These are phyloP conservation scores for Wickerhamiella pararugosa DNA, from an alignment of 1,139 yeast species.

Conservation along the genomic window DNA sequence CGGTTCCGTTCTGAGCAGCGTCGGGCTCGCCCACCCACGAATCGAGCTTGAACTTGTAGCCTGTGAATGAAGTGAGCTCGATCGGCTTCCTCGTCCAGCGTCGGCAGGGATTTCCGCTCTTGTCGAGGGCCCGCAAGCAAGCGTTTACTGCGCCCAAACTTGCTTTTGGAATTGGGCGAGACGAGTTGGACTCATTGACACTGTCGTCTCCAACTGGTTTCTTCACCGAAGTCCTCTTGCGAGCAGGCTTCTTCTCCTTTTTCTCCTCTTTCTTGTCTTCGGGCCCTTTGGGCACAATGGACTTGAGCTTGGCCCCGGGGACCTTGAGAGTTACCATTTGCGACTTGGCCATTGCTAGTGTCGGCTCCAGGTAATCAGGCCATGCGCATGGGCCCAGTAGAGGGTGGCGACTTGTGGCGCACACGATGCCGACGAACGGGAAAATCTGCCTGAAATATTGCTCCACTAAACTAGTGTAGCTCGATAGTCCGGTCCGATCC, in stretches of 20 bases:
- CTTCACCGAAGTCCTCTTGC: slow-evolving; percentile 10
- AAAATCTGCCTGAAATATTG: too few species aligned
- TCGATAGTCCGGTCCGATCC: too few species aligned
- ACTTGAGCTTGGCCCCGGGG: slow-evolving; percentile 16
- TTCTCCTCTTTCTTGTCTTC: background rate
- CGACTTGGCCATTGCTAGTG: background rate
- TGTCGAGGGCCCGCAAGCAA: slow-evolving; percentile 28
- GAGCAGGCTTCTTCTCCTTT: slow-evolving; percentile 3
- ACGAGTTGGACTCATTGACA: slow-evolving; percentile 1
- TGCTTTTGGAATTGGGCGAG: slow-evolving; percentile 10
- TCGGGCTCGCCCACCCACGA: slow-evolving; percentile 28
- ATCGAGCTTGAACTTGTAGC: slow-evolving; percentile 35
- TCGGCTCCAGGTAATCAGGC: too few species aligned
- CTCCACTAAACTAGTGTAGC: too few species aligned
- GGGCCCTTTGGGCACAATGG: slow-evolving; percentile 11
- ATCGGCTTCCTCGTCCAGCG: slow-evolving; percentile 38
- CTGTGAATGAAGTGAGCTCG: slow-evolving; percentile 43
- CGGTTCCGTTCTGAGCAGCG: background rate
- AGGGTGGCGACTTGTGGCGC: too few species aligned
- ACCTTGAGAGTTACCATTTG: slow-evolving; percentile 9
- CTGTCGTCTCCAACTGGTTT: slow-evolving; percentile 2
- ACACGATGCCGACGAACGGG: too few species aligned
- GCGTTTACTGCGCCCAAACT: slow-evolving; percentile 17
- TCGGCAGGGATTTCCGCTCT: slow-evolving; percentile 30
- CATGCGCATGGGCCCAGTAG: too few species aligned